Evolutionary conservation across 1,284 basidiomycete genomes (phyloP).

Genomic region (Earliella scabrosa): DNA sequence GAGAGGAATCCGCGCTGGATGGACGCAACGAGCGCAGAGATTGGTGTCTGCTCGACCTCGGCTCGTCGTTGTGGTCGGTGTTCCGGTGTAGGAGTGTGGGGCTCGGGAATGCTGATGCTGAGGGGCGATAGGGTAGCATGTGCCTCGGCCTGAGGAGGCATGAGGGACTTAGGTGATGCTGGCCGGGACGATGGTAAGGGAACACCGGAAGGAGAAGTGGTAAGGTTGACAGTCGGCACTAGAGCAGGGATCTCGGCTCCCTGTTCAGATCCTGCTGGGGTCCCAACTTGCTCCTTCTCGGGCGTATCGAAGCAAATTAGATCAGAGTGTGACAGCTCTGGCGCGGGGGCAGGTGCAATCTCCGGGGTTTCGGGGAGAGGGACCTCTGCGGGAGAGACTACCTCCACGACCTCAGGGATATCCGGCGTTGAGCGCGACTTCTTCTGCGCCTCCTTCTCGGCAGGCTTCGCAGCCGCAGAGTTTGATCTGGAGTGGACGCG

Average conservation of each 20-base stretch:
- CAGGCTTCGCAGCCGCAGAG: not conserved
- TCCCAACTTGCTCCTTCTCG: not conserved
- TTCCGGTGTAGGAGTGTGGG: slow-evolving; percentile 14
- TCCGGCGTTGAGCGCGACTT: slow-evolving; percentile 14
- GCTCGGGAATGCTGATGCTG: slow-evolving; percentile 2
- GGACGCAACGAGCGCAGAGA: slow-evolving; percentile 66
- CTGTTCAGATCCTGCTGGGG: not conserved
- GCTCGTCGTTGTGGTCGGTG: slow-evolving; percentile 19
- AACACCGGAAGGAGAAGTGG: slow-evolving; percentile 3
- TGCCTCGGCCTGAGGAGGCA: not conserved
- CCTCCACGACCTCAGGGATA: slow-evolving; percentile 8
- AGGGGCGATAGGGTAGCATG: not conserved
- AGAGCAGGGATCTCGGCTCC: too few relatives aligned
- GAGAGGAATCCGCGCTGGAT: slow-evolving; percentile 73
- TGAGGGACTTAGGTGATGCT: not conserved
- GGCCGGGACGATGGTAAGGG: slow-evolving; percentile 15
- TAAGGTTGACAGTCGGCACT: too few relatives aligned
- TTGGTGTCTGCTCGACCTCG: slow-evolving; percentile 55
- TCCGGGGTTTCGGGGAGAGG: slow-evolving; percentile 22
- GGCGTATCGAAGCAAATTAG: slow-evolving; percentile 5
- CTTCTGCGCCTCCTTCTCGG: slow-evolving; percentile 6
- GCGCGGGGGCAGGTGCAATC: not conserved
- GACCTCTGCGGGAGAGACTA: slow-evolving; percentile 15
- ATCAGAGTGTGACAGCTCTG: not conserved
- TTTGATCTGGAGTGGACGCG: slow-evolving; percentile 3